phyloP scores from a whole-genome alignment of 495 filamentous ascomycete genomes.

The Neurospora pannonica region DNA sequence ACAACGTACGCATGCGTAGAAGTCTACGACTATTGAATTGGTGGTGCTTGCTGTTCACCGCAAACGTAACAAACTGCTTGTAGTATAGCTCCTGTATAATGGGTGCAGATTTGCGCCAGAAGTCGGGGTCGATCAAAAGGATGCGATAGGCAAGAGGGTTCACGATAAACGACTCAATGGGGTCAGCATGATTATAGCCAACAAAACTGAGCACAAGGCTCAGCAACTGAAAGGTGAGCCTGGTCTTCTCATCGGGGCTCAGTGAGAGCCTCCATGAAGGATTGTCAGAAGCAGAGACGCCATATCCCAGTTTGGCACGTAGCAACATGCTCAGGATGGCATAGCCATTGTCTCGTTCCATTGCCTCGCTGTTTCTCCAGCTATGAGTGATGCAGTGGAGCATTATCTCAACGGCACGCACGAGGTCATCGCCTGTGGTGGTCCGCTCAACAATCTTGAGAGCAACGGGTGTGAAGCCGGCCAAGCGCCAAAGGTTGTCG shows the following conservation, averaged over 20 bases:
- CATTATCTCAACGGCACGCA: slow-evolving; percentile 72
- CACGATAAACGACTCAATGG: slow-evolving; percentile 81
- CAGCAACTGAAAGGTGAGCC: slow-evolving; percentile 61
- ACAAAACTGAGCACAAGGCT: slow-evolving; percentile 73
- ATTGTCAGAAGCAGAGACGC: slow-evolving; percentile 28
- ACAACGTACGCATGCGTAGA: slow-evolving; percentile 75
- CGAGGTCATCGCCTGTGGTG: slow-evolving; percentile 52
- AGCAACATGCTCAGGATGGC: slow-evolving; percentile 72
- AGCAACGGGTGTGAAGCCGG: slow-evolving; percentile 74
- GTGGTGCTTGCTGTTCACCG: slow-evolving; percentile 75
- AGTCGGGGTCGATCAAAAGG: slow-evolving; percentile 82
- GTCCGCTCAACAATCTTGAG: slow-evolving; percentile 76
- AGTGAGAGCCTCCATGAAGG: slow-evolving; percentile 29
- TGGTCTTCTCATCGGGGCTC: slow-evolving; percentile 47
- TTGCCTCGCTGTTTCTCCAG: slow-evolving; percentile 97
- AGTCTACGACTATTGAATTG: slow-evolving; percentile 83
- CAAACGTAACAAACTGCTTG: slow-evolving; percentile 78
- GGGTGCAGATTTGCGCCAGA: slow-evolving; percentile 70
- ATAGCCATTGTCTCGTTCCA: slow-evolving; percentile 94
- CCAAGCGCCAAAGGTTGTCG: slow-evolving; percentile 85
- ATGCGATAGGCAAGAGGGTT: slow-evolving; percentile 91
- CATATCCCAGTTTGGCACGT: slow-evolving; percentile 62
- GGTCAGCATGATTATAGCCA: slow-evolving; percentile 67
- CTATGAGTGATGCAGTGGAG: slow-evolving; percentile 76
- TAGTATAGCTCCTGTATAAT: slow-evolving; percentile 81